Conservation (phyloP, 179 eudicot genomes). For the Gypsophila paniculata region DNA sequence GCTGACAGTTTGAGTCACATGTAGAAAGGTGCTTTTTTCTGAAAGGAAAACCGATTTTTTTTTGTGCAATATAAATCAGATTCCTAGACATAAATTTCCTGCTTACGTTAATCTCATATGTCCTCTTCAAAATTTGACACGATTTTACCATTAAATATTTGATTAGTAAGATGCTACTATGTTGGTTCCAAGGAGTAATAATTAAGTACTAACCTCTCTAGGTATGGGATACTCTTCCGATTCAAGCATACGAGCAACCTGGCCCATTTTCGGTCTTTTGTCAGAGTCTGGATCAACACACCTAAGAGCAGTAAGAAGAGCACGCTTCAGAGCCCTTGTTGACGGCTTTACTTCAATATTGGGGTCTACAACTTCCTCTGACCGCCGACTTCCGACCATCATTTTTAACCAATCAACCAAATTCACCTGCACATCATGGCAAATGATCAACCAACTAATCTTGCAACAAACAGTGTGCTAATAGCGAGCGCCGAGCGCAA, state of each 20-base stretch:
- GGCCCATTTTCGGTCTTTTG: constrained; percentile 96
- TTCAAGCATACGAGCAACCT: constrained; percentile 92
- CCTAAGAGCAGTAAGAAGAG: constrained; percentile 82
- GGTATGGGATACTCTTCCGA: constrained; percentile 89
- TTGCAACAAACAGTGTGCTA: neutral
- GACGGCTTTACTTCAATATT: constrained; percentile 72
- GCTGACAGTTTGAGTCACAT: too few species aligned
- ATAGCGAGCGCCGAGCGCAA: too few species aligned
- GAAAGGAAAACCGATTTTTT: too few species aligned
- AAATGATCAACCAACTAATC: neutral
- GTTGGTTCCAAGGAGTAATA: too few species aligned
- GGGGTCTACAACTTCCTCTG: constrained; percentile 92
- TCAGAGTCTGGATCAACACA: constrained; percentile 95
- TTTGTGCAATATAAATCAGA: too few species aligned
- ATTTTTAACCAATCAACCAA: constrained; percentile 95
- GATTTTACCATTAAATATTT: too few species aligned
- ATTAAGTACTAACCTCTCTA: constrained; percentile 58
- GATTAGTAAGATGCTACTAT: too few species aligned
- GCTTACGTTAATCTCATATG: too few species aligned
- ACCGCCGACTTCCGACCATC: constrained; percentile 94
- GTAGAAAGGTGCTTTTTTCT: too few species aligned
- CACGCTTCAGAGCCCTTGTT: constrained; percentile 81
- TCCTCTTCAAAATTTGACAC: too few species aligned
- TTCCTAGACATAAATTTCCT: too few species aligned
- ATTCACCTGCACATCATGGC: constrained; percentile 56